Conservation (phyloP, 495 filamentous ascomycete species). For the Geoglossum glabrum region DNA sequence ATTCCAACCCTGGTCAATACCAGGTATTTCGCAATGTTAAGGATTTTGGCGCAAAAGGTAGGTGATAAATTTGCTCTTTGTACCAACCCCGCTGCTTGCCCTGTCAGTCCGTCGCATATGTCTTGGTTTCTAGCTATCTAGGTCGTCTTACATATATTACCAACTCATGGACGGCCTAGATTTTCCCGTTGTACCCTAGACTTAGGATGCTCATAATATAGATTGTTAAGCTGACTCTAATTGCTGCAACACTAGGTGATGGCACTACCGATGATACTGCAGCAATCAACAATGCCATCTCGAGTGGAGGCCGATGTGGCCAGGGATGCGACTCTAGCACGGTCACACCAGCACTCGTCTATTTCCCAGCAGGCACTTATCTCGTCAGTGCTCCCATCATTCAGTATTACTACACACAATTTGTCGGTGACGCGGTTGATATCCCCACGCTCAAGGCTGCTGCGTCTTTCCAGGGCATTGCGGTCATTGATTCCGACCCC, state of each 20-base stretch:
- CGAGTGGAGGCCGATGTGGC: slow-evolving; percentile 29
- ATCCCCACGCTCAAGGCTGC: slow-evolving; percentile 62
- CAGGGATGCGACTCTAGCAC: slow-evolving; percentile 29
- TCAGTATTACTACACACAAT: slow-evolving; percentile 45
- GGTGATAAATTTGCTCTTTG: too few species aligned
- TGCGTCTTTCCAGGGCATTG: slow-evolving; percentile 59
- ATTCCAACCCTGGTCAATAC: slow-evolving; percentile 20
- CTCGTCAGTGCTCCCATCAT: slow-evolving; percentile 35
- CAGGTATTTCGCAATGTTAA: slow-evolving; percentile 26
- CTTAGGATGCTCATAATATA: not conserved
- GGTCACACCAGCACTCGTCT: slow-evolving; percentile 27
- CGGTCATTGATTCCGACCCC: slow-evolving; percentile 75
- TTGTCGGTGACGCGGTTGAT: slow-evolving; percentile 43
- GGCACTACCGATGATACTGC: slow-evolving; percentile 30
- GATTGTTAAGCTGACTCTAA: not conserved
- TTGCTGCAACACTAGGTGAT: slow-evolving; percentile 12
- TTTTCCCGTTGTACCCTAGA: not conserved
- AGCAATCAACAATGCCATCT: slow-evolving; percentile 31
- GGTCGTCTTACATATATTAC: too few species aligned
- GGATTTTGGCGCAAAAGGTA: slow-evolving; percentile 26
- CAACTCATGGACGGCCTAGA: not conserved
- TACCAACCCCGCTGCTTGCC: too few species aligned
- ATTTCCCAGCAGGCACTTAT: slow-evolving; percentile 42
- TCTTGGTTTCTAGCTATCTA: too few species aligned
- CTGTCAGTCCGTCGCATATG: not conserved